Percentiles rank a stretch among this genome's conserved stretches.
These are phyloP conservation scores for Tulasnella sp. DNA, from an alignment of 768 basidiomycete species.

Conservation along the genomic window DNA sequence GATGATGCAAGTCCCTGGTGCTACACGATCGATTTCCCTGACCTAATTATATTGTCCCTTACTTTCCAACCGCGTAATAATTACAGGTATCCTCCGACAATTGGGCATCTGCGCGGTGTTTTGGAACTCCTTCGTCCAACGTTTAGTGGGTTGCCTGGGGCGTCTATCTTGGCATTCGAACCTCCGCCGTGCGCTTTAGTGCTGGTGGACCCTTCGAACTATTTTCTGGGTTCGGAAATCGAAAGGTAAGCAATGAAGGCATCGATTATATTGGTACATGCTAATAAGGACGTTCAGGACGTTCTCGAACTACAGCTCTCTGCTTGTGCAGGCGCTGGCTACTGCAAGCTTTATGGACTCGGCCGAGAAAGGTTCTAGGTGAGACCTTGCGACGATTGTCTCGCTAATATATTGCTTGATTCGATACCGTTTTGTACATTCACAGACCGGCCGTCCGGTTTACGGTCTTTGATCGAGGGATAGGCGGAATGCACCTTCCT, in stretches of 20 bases:
- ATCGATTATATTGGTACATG: conserved; percentile 35
- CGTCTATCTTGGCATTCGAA: conserved; percentile 41
- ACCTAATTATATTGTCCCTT: conserved; percentile 51
- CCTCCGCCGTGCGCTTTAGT: conserved; percentile 53
- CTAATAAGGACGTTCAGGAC: conserved; percentile 2
- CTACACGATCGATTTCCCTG: background rate
- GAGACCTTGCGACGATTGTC: background rate
- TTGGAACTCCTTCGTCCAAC: conserved; percentile 45
- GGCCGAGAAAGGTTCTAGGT: background rate
- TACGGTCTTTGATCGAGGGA: conserved; percentile 58
- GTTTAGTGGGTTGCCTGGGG: conserved; percentile 32
- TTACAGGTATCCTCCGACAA: conserved; percentile 37
- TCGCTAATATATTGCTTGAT: background rate
- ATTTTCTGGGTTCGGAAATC: conserved; percentile 41
- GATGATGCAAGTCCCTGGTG: conserved; percentile 47
- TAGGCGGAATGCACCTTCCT: conserved; percentile 53
- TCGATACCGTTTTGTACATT: conserved; percentile 34
- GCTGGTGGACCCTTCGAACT: conserved; percentile 57
- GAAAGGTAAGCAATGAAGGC: conserved; percentile 30
- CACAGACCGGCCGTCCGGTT: conserved; percentile 39
- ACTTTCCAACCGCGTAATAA: conserved; percentile 49
- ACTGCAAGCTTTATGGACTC: background rate
- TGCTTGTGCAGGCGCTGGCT: conserved; percentile 30
- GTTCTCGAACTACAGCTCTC: conserved; percentile 25
- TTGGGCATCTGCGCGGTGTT: background rate